Evolutionary conservation across 108 stramenopile species (phyloP), one percentile per base, ranked within the genome.

Genomic region (Pelagomonas calceolata): DNA sequence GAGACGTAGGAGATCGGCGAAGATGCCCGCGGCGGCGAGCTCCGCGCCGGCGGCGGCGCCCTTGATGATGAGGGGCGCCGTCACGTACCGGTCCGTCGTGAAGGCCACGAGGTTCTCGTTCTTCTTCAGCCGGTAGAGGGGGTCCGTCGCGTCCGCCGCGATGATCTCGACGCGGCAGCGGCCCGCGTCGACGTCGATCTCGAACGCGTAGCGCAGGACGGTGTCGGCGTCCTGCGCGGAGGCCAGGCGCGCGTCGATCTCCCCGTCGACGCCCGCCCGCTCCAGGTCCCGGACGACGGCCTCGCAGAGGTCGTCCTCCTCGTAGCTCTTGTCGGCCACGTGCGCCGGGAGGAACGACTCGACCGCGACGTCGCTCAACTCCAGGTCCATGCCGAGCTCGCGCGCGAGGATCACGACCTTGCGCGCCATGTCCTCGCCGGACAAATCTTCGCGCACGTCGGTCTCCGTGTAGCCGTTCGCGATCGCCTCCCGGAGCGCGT

Each of bases 31-130:
- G 34, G 92, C 90, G 18, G 89, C 82, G 31, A 88, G 76, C 32
- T 88, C 87, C 18, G 92, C 86, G 21, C 89, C 89, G 17, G 90
- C 89, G 36, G 90, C 87, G 44, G 92, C 87, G 35, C 90, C 92
- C 78, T 91, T 91, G 34, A 93, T 79, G 69, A 91, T 88, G 71
- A 91, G 70, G 7, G 92, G 92, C 15, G 89, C 85, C 5, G 85
- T 76, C 17, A 77, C 79, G 73, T 87, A 89, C 36, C 90, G 83
- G 35, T 78, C 70, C 0, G 88, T 87, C 64, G 85, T 84, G 67
- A 86, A 85, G 0, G 86, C 79, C 16, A 86, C 83, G 74, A 85
- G 78, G 70, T 88, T 88, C 68, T 88, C 87, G 68, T 83, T 86
- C 30, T 70, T 75, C 39, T 83, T 82, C 18, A 88, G 82, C 60